These are phyloP conservation scores for Tulasnella sp. DNA, from an alignment of 768 basidiomycete species.

Conservation along the genomic window DNA sequence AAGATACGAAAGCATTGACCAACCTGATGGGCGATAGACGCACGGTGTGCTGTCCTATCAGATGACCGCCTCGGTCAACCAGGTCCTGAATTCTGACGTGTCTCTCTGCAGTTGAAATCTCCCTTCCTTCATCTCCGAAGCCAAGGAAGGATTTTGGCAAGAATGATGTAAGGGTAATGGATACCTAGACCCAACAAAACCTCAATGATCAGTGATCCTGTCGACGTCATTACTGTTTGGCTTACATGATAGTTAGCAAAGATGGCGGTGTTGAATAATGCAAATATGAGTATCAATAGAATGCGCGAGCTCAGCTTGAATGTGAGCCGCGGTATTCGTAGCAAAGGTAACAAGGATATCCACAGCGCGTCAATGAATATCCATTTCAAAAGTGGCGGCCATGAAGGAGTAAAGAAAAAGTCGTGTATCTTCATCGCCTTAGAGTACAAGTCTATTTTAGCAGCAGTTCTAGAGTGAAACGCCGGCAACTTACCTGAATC, in stretches of 20 bases:
- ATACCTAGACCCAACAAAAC: conserved; percentile 3
- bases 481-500: conserved; percentile 44
- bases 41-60: conserved; percentile 73
- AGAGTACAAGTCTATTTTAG: conserved; percentile 10
- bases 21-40: conserved; percentile 76
- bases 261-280: conserved; percentile 24
- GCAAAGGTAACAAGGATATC: conserved; percentile 23
- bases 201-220: not conserved
- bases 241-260: conserved; percentile 23
- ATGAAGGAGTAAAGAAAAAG: conserved; percentile 39
- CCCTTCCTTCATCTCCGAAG: conserved; percentile 3
- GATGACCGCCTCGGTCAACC: conserved; percentile 23
- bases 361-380: conserved; percentile 22
- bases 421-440: conserved; percentile 73
- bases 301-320: conserved; percentile 21
- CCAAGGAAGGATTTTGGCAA: not conserved
- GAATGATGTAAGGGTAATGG: conserved; percentile 3
- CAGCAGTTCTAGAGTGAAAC: not conserved
- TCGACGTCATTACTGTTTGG: not conserved
- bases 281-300: conserved; percentile 18
- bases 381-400: conserved; percentile 36
- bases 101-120: conserved; percentile 20
- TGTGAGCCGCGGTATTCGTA: conserved; percentile 29
- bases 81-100: conserved; percentile 25
- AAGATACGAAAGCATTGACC: not conserved